Base-by-base conservation (phyloP, 345 rosid genomes). In the Hevea brasiliensis region DNA sequence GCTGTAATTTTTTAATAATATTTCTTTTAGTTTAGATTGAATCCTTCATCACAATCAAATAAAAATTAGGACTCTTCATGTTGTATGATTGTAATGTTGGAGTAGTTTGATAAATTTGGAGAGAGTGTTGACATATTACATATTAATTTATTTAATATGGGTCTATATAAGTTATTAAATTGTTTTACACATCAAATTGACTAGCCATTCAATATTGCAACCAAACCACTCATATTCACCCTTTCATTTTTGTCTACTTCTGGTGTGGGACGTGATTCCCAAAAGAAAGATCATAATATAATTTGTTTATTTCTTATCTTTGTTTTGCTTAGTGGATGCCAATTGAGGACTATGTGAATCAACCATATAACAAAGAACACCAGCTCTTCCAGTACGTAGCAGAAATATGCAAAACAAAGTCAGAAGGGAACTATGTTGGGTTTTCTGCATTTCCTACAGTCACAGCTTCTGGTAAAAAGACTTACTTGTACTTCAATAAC, bases 301-400 rank as follows among this genome's bases (percentile, higher is more conserved):
- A n/a, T 42, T 60, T 47, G 15, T 44, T 29, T 23, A 21, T 35
- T 17, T 23, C 27, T 50, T 18, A 29, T 26, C 4, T 47, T 29
- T 62, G 3, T 45, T 15, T 14, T 73, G 42, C 10, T 17, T 77
- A 93, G 96, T 93, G 98, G 93, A 91, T 93, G 92, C 76, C 86
- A 9, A 63, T 88, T 21, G 73, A 84, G 37, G 96, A 91, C 18
- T 93, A 91, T 50, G 84, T 88, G 47, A 79, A 82, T 8, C 97
- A 93, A 61, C 84, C 89, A 3, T 89, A 76, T 73, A 73, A 83
- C 61, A 73, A 71, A 40, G 23, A 73, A 32, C 80, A 88, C 6
- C 75, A 79, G 77, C 65, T 80, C 45, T 90, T 93, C 84, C 78
- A 75, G 54, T 57, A 69, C 72, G 65, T 89, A 55, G 91, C 92